Base-by-base conservation (phyloP, 495 filamentous ascomycete species). In the Hypoxylon fuscum region DNA sequence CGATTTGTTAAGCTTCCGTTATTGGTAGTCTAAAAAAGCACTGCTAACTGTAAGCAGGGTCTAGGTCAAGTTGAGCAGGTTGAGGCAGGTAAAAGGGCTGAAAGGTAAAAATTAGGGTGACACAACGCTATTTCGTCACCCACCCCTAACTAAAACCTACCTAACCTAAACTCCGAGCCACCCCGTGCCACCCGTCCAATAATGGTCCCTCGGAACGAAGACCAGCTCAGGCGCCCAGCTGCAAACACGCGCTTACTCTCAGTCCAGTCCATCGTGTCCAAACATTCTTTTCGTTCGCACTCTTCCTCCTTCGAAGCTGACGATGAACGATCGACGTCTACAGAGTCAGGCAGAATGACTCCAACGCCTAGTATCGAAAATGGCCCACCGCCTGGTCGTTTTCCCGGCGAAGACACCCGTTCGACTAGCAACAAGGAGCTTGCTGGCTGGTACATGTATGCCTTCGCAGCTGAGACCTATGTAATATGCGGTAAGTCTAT, bases 381-480 rank as follows among this genome's bases (percentile, higher is more conserved):
- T 55, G 63, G 57, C 27, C 45, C 49, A 23, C 54, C 63, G 44
- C n/a, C 52, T 9, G 56, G 66, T 29, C 70, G 74, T 14, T 97
- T 93, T 72, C 81, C 81, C 7, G 92, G 89, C 31, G 92, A 98
- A 74, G 95, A 98, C 74, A 91, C 89, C 25, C 86, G 95, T 12
- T 81, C 87, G 31, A 98, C 95, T 7, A 96, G 91, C 70, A 79
- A 76, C 59, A 93, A 90, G 72, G 95, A 98, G 79, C 84, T 97
- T 27, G 83, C 84, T 9, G 95, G 95, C 51, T 98, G 94, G 91
- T 98, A 97, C 74, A 89, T 90, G 60, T 98, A 98, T 81, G 91
- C 88, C 41, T 98, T 93, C 83, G 95, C 95, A 15, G 92, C 94
- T n/a, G 95, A 98, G 75, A 93, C 96, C 37, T 98, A 96, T 70